Evolutionary conservation across 2,329 filamentous ascomycete species (phyloP), one percentile per base, ranked within the genome.

Genomic region (Aspergillus calidoustus): DNA sequence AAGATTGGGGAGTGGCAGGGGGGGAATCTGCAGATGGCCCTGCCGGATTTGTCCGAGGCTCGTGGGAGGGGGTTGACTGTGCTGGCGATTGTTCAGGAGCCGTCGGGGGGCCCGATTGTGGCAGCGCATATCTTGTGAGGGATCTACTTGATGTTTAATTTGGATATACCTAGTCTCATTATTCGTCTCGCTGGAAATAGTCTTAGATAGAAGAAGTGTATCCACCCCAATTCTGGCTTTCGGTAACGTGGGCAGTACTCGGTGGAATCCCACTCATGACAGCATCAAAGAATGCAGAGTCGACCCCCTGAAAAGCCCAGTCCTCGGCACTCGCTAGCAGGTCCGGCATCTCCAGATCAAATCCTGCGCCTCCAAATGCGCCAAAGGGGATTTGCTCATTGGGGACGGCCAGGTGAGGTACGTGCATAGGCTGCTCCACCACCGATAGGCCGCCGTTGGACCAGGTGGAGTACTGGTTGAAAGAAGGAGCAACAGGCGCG

Each of bases 31-130:
- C 48, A 44, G 4, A 3, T 48, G 31, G 3, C 30, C 8, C 48
- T 56, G 54, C 54, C 54, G 25, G 46, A 9, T 25, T 7, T 56
- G n/a, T 9, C 28, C 1, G 54, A 56, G n/a, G 54, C 44, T n/a
- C 23, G 43, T 3, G 28, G 13, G 8, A 4, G 25, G 17, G 44
- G 54, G 4, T 49, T 13, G 25, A 23, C 17, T 48, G 25, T 9
- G 9, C 19, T 56, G 44, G 54, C 54, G 25, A 56, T 56, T 56
- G 54, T 56, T 1, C 54, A 56, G 28, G 54, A 56, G 54, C 43
- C 54, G 5, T 34, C 44, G n/a, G 54, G 54, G 3, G 54, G 54
- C 7, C 54, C 54, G 7, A 56, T 56, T 56, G 44, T 49, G 17
- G 54, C 44, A 6, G 54, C 54, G 25, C 54, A 56, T 49, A 48